Base-by-base conservation (phyloP, 192 early-diverging fungal genomes). In the Neocallimastix lanati region DNA sequence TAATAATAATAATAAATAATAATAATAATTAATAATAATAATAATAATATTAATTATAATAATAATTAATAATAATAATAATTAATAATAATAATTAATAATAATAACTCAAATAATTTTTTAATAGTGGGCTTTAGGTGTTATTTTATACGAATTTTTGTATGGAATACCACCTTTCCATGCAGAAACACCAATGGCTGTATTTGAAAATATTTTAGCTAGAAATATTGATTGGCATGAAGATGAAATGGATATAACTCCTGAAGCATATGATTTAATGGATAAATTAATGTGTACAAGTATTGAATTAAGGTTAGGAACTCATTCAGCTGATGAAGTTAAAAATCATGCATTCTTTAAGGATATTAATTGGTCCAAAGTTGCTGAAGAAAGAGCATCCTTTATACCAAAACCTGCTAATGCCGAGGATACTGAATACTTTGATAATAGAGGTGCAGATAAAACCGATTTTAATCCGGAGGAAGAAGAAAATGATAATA, bases 401-500 rank as follows among this genome's bases (percentile, higher is more conserved):
- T 99, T 99, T 86, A 88, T 92, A 29, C 97, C 97, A 0, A 90
- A 92, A 40, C 83, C 91, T 9, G 91, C 88, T 27, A 85, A 88
- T 79, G 84, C 86, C 1, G 94, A 95, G 77, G 96, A 98, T 80
- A 98, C 96, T 0, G 90, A 93, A 29, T 98, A 98, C 82, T 99
- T 99, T 91, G 96, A 98, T 83, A 82, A 91, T 25, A 87, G 96
- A 14, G 96, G 96, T 7, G 94, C 85, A 11, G 85, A 86, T 28
- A 77, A 29, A 50, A 82, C 77, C 1, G 76, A 33, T 21, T 35
- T 77, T 25, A 38, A 82, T 29, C 79, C 28, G 77, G 78, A 77
- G n/a, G 77, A 33, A 84, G 18, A 88, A 90, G 21, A 38, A 13
- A 29, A 78, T 28, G 35, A 14, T 28, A 79, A 81, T 30, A 76